phyloP scores from a whole-genome alignment of 1,284 basidiomycete species.

The Trichosporon sp. region DNA sequence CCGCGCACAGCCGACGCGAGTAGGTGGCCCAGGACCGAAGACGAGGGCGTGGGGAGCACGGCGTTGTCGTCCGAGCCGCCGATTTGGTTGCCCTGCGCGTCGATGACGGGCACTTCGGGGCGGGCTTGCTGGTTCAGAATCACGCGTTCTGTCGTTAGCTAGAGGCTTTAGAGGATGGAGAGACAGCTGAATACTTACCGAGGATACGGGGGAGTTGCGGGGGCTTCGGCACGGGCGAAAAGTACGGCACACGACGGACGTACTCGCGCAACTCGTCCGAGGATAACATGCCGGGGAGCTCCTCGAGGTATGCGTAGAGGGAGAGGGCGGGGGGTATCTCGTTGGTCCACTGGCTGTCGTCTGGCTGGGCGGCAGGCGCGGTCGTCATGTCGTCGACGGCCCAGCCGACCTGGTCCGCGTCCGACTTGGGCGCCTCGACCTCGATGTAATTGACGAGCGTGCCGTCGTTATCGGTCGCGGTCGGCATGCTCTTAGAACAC shows the following conservation, averaged over 20 bases:
- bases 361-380: conserved; percentile 52
- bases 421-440: conserved; percentile 52
- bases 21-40: conserved; percentile 92
- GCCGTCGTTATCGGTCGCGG: conserved; percentile 92
- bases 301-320: conserved; percentile 79
- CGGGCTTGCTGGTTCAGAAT: conserved; percentile 73
- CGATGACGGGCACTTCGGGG: conserved; percentile 36
- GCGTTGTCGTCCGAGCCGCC: conserved; percentile 76
- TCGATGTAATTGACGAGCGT: conserved; percentile 93
- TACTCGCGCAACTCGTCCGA: conserved; percentile 32
- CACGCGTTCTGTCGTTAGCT: conserved; percentile 60
- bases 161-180: not conserved
- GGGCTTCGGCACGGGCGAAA: conserved; percentile 67
- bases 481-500: conserved; percentile 72
- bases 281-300: conserved; percentile 61
- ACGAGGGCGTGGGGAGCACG: conserved; percentile 69
- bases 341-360: conserved; percentile 67
- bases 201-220: conserved; percentile 86
- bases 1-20: conserved; percentile 83
- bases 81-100: conserved; percentile 33
- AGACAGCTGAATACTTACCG: conserved; percentile 47
- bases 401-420: conserved; percentile 56
- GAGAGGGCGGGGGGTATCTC: conserved; percentile 73
- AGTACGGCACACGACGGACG: conserved; percentile 53
- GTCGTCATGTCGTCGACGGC: conserved; percentile 46